A percentile compares a stretch with the other conserved stretches of the same genome.
Conservation (phyloP, 768 basidiomycete genomes). For the Suillus cothurnatus region DNA sequence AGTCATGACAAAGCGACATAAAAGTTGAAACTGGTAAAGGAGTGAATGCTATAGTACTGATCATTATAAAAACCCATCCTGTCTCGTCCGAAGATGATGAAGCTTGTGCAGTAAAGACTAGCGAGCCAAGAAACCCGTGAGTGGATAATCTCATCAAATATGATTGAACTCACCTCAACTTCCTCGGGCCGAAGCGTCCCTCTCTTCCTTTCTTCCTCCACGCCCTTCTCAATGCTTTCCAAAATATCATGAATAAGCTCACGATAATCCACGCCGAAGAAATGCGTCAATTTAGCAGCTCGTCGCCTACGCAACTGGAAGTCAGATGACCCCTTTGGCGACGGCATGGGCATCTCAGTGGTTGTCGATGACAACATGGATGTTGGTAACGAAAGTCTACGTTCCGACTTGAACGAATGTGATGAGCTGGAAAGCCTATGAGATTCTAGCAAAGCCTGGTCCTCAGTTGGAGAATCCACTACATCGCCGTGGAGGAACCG, state of each 20-base stretch:
- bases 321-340: conserved; percentile 40
- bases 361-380: conserved; percentile 65
- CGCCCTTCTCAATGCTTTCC: conserved; percentile 76
- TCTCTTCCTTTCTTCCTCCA: conserved; percentile 66
- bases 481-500: conserved; percentile 54
- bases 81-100: conserved; percentile 29
- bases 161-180: conserved; percentile 58
- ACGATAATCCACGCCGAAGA: conserved; percentile 86
- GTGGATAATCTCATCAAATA: neutral
- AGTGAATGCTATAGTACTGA: conserved; percentile 1
- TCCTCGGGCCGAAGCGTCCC: conserved; percentile 71
- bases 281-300: conserved; percentile 83
- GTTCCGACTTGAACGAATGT: conserved; percentile 54
- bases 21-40: neutral
- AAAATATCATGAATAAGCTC: conserved; percentile 77
- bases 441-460: conserved; percentile 15
- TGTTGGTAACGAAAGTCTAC: conserved; percentile 71
- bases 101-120: conserved; percentile 38
- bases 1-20: conserved; percentile 13
- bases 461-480: conserved; percentile 25
- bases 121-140: conserved; percentile 42
- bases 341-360: conserved; percentile 47
- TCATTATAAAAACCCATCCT: conserved; percentile 16
- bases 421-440: conserved; percentile 36
- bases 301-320: conserved; percentile 75